Evolutionary conservation across 805 yeast genomes (phyloP).

Genomic region (Wickerhamiella dianesei): DNA sequence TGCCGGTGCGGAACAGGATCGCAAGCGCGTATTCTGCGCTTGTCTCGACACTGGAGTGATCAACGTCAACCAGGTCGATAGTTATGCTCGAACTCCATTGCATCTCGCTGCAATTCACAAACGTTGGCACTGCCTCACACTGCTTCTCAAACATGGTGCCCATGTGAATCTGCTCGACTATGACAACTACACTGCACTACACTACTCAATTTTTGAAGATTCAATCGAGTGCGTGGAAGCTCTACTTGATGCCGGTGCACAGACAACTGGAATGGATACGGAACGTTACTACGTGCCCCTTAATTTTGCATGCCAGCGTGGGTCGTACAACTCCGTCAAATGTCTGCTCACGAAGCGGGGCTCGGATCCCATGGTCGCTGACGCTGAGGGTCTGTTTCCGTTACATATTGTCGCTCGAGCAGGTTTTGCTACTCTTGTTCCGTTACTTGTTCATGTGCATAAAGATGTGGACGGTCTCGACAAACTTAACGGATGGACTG

Average conservation of each 20-base stretch:
- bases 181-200: conserved; percentile 55
- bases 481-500: conserved; percentile 85
- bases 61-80: conserved; percentile 23
- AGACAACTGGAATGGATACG: conserved; percentile 26
- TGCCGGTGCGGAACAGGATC: conserved; percentile 21
- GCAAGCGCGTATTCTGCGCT: conserved; percentile 23
- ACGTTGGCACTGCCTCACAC: conserved; percentile 32
- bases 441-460: conserved; percentile 46
- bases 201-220: conserved; percentile 61
- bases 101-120: conserved; percentile 66
- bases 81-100: conserved; percentile 60
- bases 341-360: conserved; percentile 37
- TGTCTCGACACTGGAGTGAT: conserved; percentile 20
- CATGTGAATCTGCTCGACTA: conserved; percentile 27
- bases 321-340: conserved; percentile 57
- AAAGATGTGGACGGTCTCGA: conserved; percentile 55
- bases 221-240: conserved; percentile 42
- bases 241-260: conserved; percentile 36
- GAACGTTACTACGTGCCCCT: conserved; percentile 41
- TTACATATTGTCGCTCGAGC: conserved; percentile 78
- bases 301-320: conserved; percentile 78
- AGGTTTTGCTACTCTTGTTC: conserved; percentile 60
- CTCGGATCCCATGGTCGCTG: conserved; percentile 33
- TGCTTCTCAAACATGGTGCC: conserved; percentile 30
- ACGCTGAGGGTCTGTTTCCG: conserved; percentile 79